phyloP scores from a whole-genome alignment of 2,329 filamentous ascomycete genomes.

The Calonectria pteridis region DNA sequence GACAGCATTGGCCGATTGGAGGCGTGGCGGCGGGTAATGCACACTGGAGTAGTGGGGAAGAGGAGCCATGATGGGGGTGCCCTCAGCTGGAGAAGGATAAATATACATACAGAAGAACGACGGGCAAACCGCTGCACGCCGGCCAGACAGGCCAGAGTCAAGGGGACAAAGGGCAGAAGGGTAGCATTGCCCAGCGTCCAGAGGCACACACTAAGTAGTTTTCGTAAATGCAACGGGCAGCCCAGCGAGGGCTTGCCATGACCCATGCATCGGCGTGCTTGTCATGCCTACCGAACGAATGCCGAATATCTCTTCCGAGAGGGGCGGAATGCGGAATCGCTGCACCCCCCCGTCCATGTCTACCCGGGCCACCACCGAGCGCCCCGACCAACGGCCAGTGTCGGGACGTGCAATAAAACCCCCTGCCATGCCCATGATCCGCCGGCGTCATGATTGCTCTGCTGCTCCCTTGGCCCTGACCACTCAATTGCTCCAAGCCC shows the following conservation, averaged over 20 bases:
- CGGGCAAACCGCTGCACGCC: background rate
- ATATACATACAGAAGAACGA: background rate
- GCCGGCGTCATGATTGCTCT: conserved; percentile 20
- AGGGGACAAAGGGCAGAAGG: background rate
- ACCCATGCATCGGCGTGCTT: background rate
- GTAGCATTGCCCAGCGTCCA: background rate
- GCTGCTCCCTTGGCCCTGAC: background rate
- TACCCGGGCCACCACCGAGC: conserved; percentile 24
- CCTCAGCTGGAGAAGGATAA: conserved; percentile 11
- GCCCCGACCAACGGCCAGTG: conserved; percentile 27
- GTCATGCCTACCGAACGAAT: conserved; percentile 26
- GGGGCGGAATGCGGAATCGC: conserved; percentile 29
- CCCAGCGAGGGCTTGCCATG: background rate
- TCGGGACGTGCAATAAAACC: conserved; percentile 28
- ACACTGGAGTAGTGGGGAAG: background rate
- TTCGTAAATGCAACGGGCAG: background rate
- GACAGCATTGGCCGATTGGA: background rate
- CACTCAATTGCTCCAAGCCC: conserved; percentile 29
- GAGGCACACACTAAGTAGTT: conserved; percentile 10
- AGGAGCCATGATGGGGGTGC: background rate
- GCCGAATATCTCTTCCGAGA: conserved; percentile 44
- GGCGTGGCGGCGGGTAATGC: background rate
- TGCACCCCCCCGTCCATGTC: conserved; percentile 16
- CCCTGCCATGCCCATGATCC: conserved; percentile 25
- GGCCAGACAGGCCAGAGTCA: background rate